These are phyloP conservation scores for Gremmenia infestans DNA, from an alignment of 2,329 filamentous ascomycete genomes.

Conservation along the genomic window DNA sequence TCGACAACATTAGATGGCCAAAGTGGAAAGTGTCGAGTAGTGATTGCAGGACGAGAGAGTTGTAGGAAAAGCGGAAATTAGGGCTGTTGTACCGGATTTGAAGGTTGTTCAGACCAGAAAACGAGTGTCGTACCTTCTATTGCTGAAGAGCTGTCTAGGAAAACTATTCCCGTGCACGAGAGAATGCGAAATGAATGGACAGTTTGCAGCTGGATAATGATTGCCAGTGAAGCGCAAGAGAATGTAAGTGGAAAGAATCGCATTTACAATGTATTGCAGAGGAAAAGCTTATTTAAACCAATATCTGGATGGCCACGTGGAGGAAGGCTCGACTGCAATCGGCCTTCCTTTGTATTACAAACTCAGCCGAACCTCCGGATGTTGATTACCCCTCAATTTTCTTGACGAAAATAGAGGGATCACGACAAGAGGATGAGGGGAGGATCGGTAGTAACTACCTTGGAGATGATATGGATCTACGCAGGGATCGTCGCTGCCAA, in stretches of 20 bases:
- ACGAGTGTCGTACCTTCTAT: neutral
- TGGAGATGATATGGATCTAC: too few relatives aligned
- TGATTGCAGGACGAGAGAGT: neutral
- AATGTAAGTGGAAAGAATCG: neutral
- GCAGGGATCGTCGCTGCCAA: too few relatives aligned
- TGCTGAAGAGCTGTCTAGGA: neutral
- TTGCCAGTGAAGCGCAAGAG: neutral
- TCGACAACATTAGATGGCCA: neutral
- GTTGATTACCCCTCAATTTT: too few relatives aligned
- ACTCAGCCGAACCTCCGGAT: too few relatives aligned
- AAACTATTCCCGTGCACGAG: neutral
- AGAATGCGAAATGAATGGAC: neutral
- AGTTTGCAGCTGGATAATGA: neutral
- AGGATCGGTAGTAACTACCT: too few relatives aligned
- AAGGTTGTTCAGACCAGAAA: neutral
- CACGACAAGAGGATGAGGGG: too few relatives aligned
- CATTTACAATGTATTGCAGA: neutral
- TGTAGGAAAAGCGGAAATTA: neutral
- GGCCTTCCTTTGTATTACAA: too few relatives aligned
- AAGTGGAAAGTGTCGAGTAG: neutral
- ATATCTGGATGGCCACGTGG: too few relatives aligned
- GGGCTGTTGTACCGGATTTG: neutral
- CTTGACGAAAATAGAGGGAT: too few relatives aligned
- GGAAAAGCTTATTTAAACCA: neutral
- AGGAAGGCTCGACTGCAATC: too few relatives aligned